Percentiles rank a stretch among this genome's conserved stretches.
Evolutionary conservation across 441 rosid species (phyloP).

Genomic region (Pelargonium cotyledonis): DNA sequence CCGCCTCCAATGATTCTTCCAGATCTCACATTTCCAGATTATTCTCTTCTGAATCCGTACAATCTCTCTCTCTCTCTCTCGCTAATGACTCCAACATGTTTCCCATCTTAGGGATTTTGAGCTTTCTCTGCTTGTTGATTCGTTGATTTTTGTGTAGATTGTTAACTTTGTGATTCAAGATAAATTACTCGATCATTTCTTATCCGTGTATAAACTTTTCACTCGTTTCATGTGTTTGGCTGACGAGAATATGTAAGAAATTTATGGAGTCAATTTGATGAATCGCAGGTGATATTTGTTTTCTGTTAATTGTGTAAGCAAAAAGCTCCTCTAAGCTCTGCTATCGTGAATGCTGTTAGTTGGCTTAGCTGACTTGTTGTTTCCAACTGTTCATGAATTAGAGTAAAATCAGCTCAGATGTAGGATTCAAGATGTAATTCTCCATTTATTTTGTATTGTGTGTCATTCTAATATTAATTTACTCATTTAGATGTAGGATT

Average conservation of each 20-base stretch:
- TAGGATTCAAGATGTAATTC: background rate
- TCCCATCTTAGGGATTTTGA: conserved; percentile 35
- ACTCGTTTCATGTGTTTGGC: conserved; percentile 15
- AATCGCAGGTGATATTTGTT: background rate
- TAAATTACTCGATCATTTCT: background rate
- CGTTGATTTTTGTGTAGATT: background rate
- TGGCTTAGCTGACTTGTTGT: background rate
- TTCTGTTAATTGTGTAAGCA: background rate
- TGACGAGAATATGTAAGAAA: conserved; percentile 11
- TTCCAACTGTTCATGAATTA: background rate
- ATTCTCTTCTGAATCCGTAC: conserved; percentile 64
- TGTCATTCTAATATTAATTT: conserved; percentile 3
- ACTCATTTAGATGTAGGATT: background rate
- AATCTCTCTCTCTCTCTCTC: conserved; percentile 11
- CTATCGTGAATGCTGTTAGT: background rate
- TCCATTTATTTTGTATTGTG: background rate
- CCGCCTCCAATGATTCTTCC: conserved; percentile 34
- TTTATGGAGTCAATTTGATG: background rate
- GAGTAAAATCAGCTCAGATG: background rate
- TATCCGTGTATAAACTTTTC: background rate
- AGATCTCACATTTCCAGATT: conserved; percentile 67
- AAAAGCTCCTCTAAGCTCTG: background rate
- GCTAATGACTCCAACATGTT: conserved; percentile 42
- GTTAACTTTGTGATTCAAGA: too few species aligned
- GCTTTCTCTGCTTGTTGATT: background rate